Percentiles rank a stretch among this genome's conserved stretches.
Conservation (phyloP, 1,284 basidiomycete genomes). For the Cystobasidium pallidum region DNA sequence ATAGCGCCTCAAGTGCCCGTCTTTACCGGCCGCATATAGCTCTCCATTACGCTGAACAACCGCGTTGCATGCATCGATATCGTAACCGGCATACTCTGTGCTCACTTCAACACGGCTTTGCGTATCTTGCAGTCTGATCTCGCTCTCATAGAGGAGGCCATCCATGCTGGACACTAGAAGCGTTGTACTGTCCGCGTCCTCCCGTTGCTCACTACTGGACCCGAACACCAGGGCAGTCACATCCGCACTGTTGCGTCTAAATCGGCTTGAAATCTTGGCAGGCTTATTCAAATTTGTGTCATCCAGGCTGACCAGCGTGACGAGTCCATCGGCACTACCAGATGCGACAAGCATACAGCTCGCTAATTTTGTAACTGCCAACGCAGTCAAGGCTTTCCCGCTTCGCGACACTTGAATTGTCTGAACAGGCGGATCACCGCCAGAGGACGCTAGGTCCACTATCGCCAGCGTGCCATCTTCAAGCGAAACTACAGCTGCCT, state of each 20-base stretch:
- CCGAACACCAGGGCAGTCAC: constrained; percentile 40
- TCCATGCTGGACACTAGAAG: constrained; percentile 47
- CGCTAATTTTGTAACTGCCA: not conserved
- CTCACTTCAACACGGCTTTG: constrained; percentile 5
- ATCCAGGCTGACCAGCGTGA: constrained; percentile 1
- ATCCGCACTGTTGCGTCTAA: constrained; percentile 3
- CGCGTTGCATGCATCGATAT: constrained; percentile 47
- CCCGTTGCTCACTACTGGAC: not conserved
- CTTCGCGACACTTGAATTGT: not conserved
- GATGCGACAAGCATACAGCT: constrained; percentile 9
- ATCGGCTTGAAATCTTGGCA: not conserved
- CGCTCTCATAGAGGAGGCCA: constrained; percentile 47
- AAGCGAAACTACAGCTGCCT: not conserved
- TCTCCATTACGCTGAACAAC: constrained; percentile 14
- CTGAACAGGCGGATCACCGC: constrained; percentile 7
- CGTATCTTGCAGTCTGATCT: not conserved
- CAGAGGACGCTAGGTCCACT: constrained; percentile 13
- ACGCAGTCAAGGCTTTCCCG: constrained; percentile 10
- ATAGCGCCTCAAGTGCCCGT: constrained; percentile 47
- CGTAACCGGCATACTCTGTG: constrained; percentile 48
- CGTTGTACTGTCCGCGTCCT: not conserved
- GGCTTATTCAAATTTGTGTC: not conserved
- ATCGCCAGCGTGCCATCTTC: constrained; percentile 32
- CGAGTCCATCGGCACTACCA: constrained; percentile 20
- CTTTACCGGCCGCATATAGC: constrained; percentile 43